Evolutionary conservation across 2,329 filamentous ascomycete species (phyloP), one percentile per base, ranked within the genome.

Genomic region (Aspergillus sp.): DNA sequence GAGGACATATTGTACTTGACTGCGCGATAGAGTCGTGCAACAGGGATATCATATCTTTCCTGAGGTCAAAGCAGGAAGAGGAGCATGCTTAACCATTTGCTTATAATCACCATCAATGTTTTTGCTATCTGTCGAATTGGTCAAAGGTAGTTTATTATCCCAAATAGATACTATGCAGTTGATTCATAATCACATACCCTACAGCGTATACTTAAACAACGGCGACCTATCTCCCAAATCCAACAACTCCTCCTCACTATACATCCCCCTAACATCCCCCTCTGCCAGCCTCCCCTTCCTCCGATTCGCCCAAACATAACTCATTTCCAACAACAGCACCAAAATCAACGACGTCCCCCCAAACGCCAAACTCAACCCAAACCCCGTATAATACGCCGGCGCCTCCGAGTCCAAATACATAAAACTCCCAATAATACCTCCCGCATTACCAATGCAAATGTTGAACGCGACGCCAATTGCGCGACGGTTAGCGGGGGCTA

Each of bases 181-280:
- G n/a, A 17, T 35, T 15, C 5, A 35, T 35, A 17, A 13, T 4
- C 9, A 32, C 9, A 13, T 10, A 32, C 9, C 30, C 3, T 10
- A 10, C 30, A 32, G 30, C 30, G 55, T 65, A 50, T 73, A 72
- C 52, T 64, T 69, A 48, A 67, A 73, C 33, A 72, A 63, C 0
- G 70, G 70, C 42, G 66, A 70, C 55, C 61, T 65, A 43, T 73
- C 70, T 4, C 70, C 71, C 59, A 73, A 50, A 13, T 67, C 61
- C 48, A 71, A 50, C 55, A 73, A 41, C 49, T 73, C 60, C 13
- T 70, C 60, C 30, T 72, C 68, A 1, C 58, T 62, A 48, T 71
- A 72, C 49, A 51, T 60, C n/a, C 60, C 63, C 15, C 50, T 46
- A 12, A 65, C 54, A 30, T 69, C 63, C 4, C 55, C 62, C 38